A percentile compares a stretch with the other conserved stretches of the same genome.
Conservation (phyloP, 345 rosid species). For the Reutealis trisperma region DNA sequence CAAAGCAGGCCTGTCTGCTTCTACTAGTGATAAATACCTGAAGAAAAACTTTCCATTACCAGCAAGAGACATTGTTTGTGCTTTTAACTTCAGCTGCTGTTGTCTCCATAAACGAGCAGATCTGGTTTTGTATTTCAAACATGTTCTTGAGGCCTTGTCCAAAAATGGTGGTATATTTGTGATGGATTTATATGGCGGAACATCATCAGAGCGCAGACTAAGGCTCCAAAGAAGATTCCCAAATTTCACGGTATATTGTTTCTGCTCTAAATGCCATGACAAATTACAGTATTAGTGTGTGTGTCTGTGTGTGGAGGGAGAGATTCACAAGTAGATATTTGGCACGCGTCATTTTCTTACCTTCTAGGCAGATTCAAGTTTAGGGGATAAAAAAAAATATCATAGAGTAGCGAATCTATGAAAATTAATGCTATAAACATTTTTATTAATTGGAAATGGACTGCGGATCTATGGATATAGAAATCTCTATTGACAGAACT, state of each 20-base stretch:
- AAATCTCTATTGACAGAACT: neutral
- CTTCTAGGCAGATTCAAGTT: neutral
- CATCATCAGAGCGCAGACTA: constrained; percentile 74
- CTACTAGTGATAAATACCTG: constrained; percentile 23
- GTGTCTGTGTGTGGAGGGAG: no score
- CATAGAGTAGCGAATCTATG: neutral
- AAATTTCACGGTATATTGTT: constrained; percentile 60
- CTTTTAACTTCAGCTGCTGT: constrained; percentile 92
- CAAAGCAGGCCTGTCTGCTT: constrained; percentile 19
- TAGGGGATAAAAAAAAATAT: neutral
- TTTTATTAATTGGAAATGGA: neutral
- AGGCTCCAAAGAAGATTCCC: constrained; percentile 79
- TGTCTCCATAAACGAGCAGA: constrained; percentile 82
- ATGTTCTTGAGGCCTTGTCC: constrained; percentile 61
- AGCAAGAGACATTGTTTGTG: constrained; percentile 82
- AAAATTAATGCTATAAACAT: neutral
- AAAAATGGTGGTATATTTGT: constrained; percentile 79
- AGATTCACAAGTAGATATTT: constrained; percentile 6
- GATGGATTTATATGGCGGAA: constrained; percentile 92
- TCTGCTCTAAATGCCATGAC: neutral
- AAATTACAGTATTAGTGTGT: neutral
- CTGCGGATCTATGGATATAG: neutral
- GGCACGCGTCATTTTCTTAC: neutral
- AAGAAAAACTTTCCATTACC: constrained; percentile 43
- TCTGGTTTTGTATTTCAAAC: constrained; percentile 71